These are phyloP conservation scores for Fusarium pseudonygamai DNA, from an alignment of 2,329 filamentous ascomycete genomes.

Conservation along the genomic window DNA sequence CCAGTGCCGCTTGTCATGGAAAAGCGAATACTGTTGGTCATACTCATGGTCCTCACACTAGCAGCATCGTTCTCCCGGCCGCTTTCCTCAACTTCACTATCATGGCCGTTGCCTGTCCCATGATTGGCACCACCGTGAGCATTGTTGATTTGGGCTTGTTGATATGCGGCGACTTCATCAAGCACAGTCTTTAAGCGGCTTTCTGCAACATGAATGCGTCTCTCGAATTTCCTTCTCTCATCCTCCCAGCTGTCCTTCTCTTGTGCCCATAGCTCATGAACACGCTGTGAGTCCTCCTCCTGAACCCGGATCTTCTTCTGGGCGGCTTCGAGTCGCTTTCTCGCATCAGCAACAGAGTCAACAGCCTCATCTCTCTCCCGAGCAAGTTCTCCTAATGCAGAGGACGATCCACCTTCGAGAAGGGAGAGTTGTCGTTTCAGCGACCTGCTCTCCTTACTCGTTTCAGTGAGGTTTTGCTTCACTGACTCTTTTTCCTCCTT, in stretches of 20 bases:
- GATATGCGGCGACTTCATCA: conserved; percentile 82
- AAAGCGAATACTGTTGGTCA: conserved; percentile 77
- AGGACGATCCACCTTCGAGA: conserved; percentile 87
- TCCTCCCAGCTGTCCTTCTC: conserved; percentile 88
- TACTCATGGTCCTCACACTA: conserved; percentile 77
- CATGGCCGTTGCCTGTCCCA: conserved; percentile 50
- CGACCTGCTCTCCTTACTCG: conserved; percentile 79
- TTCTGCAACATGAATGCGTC: conserved; percentile 90
- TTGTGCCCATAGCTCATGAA: conserved; percentile 81
- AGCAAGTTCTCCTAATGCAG: conserved; percentile 83
- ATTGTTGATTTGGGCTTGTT: conserved; percentile 61
- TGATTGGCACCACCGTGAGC: conserved; percentile 43
- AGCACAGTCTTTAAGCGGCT: conserved; percentile 83
- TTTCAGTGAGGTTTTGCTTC: conserved; percentile 67
- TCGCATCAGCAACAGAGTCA: conserved; percentile 75
- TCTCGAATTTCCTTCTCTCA: conserved; percentile 83
- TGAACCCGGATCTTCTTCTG: conserved; percentile 82
- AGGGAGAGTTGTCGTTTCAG: conserved; percentile 87
- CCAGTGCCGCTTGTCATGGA: conserved; percentile 72
- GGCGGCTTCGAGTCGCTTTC: conserved; percentile 77
- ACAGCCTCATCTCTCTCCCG: conserved; percentile 88
- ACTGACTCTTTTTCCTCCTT: conserved; percentile 80
- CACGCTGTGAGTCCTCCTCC: conserved; percentile 83
- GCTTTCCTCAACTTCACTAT: conserved; percentile 69
- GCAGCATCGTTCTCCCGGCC: conserved; percentile 74